Evolutionary conservation across 768 basidiomycete species (phyloP).

Genomic region (Podaxis rugospora): DNA sequence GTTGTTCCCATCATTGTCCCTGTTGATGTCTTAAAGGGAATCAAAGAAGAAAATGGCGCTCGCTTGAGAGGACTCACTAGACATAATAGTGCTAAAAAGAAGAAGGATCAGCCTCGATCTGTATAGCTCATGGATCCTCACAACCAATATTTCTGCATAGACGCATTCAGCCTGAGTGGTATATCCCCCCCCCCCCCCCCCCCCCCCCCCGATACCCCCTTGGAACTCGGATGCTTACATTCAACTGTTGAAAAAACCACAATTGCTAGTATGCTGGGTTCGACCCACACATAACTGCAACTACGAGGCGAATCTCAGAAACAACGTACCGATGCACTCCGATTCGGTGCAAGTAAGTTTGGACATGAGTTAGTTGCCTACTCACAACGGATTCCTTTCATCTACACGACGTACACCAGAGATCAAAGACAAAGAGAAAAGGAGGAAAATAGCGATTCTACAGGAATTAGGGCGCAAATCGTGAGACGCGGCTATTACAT

Average conservation of each 20-base stretch:
- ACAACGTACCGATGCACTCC: neutral
- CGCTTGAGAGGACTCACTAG: neutral
- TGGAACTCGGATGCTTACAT: neutral
- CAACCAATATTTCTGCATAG: neutral
- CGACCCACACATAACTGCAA: neutral
- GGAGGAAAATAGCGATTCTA: conserved; percentile 8
- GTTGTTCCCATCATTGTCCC: conserved; percentile 3
- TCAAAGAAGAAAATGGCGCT: too few species aligned
- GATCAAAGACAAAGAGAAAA: neutral
- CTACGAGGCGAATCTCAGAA: neutral
- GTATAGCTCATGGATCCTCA: conserved; percentile 5
- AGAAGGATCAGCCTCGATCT: neutral
- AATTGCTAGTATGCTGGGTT: neutral
- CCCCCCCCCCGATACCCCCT: too few species aligned
- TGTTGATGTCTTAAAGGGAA: neutral
- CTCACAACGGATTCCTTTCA: neutral
- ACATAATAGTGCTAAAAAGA: neutral
- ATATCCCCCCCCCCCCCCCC: too few species aligned
- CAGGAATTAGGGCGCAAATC: neutral
- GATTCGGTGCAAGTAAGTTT: neutral
- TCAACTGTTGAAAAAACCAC: conserved; percentile 1
- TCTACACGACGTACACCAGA: conserved; percentile 1
- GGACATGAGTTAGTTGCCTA: neutral
- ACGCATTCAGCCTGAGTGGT: too few species aligned
- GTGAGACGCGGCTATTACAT: neutral